phyloP scores from a whole-genome alignment of 306 rosid genomes.

The Sechiopsis laciniata region DNA sequence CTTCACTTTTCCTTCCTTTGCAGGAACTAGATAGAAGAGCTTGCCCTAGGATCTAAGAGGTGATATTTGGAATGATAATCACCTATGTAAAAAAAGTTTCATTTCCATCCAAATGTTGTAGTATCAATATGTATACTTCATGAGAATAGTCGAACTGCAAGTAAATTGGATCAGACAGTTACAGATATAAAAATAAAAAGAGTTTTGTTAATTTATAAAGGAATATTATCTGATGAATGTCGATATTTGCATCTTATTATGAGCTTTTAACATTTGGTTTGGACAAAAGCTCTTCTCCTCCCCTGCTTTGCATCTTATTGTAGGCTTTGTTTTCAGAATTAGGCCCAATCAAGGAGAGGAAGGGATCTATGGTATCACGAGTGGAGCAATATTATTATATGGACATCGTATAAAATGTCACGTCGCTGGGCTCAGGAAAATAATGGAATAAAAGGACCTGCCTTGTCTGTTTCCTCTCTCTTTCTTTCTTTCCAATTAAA shows the following conservation, averaged over 20 bases:
- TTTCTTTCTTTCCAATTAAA: constrained; percentile 10
- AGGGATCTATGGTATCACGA: constrained; percentile 9
- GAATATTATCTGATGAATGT: neutral
- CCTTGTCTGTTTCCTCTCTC: constrained; percentile 12
- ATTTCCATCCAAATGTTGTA: no score
- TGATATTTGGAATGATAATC: no score
- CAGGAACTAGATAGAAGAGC: constrained; percentile 11
- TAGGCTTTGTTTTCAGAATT: constrained; percentile 17
- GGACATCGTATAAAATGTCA: constrained; percentile 19
- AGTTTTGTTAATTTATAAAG: neutral
- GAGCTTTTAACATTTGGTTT: neutral
- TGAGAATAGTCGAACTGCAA: no score
- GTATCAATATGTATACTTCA: no score
- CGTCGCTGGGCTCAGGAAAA: constrained; percentile 23
- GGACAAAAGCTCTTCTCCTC: neutral
- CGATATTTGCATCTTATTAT: neutral
- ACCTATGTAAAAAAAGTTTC: no score
- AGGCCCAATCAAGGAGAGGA: constrained; percentile 12
- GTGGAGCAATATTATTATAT: constrained; percentile 1
- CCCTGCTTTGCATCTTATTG: neutral
- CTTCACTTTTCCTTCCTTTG: constrained; percentile 7
- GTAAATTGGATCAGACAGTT: no score
- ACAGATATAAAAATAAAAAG: no score
- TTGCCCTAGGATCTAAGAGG: neutral
- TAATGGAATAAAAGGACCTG: constrained; percentile 25